Percentiles rank a stretch among this genome's conserved stretches.
These are phyloP conservation scores for Rhizopus microsporus DNA, from an alignment of 371 early-diverging fungal genomes.

Conservation along the genomic window DNA sequence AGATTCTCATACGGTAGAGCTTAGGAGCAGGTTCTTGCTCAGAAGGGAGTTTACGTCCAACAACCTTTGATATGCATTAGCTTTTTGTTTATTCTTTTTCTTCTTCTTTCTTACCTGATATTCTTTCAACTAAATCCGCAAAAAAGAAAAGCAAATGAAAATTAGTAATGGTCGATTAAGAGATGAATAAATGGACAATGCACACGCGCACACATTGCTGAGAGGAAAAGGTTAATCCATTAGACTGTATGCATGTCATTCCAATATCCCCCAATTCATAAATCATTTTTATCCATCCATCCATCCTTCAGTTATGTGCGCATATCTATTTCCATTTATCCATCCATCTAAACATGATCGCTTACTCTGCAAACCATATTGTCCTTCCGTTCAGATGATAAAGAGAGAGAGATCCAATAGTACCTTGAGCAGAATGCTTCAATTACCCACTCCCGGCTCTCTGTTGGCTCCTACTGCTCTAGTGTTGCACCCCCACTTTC, in stretches of 20 bases:
- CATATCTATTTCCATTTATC: conserved; percentile 6
- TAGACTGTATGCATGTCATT: too few species aligned
- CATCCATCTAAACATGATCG: background rate
- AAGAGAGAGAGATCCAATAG: conserved; percentile 18
- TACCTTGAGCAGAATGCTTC: conserved; percentile 5
- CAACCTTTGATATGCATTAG: conserved; percentile 46
- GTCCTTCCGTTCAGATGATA: conserved; percentile 26
- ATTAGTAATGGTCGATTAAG: conserved; percentile 1
- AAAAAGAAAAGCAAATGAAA: background rate
- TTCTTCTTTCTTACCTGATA: conserved; percentile 16
- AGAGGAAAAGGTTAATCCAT: too few species aligned
- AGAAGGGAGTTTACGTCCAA: conserved; percentile 89
- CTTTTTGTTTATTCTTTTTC: background rate
- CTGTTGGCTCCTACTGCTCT: background rate
- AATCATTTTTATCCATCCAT: conserved; percentile 7
- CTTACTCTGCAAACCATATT: conserved; percentile 28
- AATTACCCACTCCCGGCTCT: conserved; percentile 13
- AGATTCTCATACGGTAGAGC: conserved; percentile 95
- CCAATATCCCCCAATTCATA: background rate
- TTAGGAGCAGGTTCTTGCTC: conserved; percentile 89
- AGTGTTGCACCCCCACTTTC: background rate
- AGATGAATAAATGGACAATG: conserved; percentile 1
- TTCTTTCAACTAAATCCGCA: conserved; percentile 17
- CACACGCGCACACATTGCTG: too few species aligned
- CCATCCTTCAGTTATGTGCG: background rate